phyloP scores from a whole-genome alignment of 164 flowering plant genomes.

The Vitis rupestris region DNA sequence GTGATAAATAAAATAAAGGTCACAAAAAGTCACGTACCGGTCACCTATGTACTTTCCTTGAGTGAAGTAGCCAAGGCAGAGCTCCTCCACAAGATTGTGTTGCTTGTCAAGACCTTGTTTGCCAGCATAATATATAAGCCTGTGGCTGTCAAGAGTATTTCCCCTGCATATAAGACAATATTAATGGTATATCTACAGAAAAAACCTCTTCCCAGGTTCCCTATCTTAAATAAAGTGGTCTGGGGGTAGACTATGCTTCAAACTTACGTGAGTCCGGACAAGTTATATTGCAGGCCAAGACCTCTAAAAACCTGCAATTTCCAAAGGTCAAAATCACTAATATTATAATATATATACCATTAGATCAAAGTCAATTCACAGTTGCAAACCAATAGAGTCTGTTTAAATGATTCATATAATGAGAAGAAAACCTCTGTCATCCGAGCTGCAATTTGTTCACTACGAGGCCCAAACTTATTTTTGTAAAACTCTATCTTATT shows the following conservation, averaged over 20 bases:
- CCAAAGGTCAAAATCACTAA: neutral
- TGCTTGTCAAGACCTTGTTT: constrained; percentile 76
- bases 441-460: constrained; percentile 42
- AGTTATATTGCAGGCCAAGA: constrained; percentile 61
- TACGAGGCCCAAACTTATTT: constrained; percentile 65
- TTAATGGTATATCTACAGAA: neutral
- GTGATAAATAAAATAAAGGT: neutral
- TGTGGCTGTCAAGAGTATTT: constrained; percentile 83
- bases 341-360: neutral
- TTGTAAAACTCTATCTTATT: constrained; percentile 53
- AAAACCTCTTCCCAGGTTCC: neutral
- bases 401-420: neutral
- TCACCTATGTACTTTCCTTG: constrained; percentile 85
- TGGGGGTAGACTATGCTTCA: neutral
- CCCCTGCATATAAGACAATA: constrained; percentile 57
- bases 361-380: neutral
- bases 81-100: constrained; percentile 79
- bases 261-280: constrained; percentile 82
- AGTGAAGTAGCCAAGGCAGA: constrained; percentile 75
- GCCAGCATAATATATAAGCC: constrained; percentile 76
- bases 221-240: neutral
- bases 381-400: neutral
- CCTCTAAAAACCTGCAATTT: constrained; percentile 61
- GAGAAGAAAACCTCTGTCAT: constrained; percentile 69
- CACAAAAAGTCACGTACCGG: constrained; percentile 30